Conservation (phyloP, 441 rosid genomes). For the Omphalea diandra region DNA sequence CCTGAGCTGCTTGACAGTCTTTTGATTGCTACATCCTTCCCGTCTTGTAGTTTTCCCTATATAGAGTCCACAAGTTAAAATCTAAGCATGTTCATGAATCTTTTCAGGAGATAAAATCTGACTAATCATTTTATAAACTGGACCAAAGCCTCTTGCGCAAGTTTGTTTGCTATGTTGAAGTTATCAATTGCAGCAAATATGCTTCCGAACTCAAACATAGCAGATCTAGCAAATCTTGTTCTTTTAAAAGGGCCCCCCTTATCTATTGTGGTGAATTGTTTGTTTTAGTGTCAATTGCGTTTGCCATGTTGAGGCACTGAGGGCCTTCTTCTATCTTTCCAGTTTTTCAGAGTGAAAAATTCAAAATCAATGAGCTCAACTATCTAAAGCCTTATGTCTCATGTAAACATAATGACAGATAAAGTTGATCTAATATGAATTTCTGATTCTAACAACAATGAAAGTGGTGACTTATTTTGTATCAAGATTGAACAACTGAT, state of each 20-base stretch:
- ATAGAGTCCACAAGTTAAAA: not conserved
- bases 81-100: too few species aligned
- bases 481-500: not conserved
- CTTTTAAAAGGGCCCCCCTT: conserved; percentile 7
- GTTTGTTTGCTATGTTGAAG: conserved; percentile 25
- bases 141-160: conserved; percentile 30
- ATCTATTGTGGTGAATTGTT: not conserved
- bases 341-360: not conserved
- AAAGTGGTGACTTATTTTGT: not conserved
- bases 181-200: conserved; percentile 20
- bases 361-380: too few species aligned
- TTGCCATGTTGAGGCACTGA: not conserved
- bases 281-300: not conserved
- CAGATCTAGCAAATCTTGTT: not conserved
- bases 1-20: conserved; percentile 22
- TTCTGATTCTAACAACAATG: not conserved
- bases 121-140: conserved; percentile 21
- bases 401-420: not conserved
- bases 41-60: conserved; percentile 29
- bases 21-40: conserved; percentile 26
- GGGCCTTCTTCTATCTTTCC: not conserved
- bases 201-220: conserved; percentile 18
- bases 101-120: not conserved
- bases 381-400: not conserved
- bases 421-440: not conserved